A percentile compares a stretch with the other conserved stretches of the same genome.
Conservation (phyloP, 129 eudicot genomes). For the Artemisia annua region DNA sequence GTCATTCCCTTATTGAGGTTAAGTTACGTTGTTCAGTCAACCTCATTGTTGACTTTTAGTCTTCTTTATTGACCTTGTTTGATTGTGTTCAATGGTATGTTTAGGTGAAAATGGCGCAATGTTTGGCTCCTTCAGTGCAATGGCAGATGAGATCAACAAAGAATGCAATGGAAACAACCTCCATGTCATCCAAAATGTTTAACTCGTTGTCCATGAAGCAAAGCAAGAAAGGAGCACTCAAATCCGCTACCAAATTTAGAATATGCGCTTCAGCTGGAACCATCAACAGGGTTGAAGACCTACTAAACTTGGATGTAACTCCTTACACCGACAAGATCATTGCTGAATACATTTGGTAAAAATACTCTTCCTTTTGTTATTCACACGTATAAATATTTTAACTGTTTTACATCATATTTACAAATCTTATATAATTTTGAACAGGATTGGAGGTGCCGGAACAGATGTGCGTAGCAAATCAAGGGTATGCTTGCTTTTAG, state of each 20-base stretch:
- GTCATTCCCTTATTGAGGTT: neutral
- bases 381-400: neutral
- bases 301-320: constrained; percentile 84
- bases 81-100: constrained; percentile 14
- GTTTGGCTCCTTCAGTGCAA: constrained; percentile 93
- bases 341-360: constrained; percentile 93
- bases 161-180: constrained; percentile 45
- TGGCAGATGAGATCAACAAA: constrained; percentile 74
- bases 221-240: constrained; percentile 62
- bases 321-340: constrained; percentile 85
- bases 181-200: constrained; percentile 66
- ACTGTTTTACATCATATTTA: constrained; percentile 1
- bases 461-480: constrained; percentile 93
- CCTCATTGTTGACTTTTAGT: constrained; percentile 12
- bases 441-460: constrained; percentile 98
- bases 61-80: constrained; percentile 8
- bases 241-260: constrained; percentile 53
- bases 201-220: constrained; percentile 69
- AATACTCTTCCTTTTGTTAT: neutral
- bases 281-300: constrained; percentile 79
- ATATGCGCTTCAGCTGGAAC: constrained; percentile 72
- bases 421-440: neutral
- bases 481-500: constrained; percentile 52
- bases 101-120: constrained; percentile 78
- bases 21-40: neutral